These are phyloP conservation scores for Mycena vulgaris DNA, from an alignment of 768 basidiomycete species.

Conservation along the genomic window DNA sequence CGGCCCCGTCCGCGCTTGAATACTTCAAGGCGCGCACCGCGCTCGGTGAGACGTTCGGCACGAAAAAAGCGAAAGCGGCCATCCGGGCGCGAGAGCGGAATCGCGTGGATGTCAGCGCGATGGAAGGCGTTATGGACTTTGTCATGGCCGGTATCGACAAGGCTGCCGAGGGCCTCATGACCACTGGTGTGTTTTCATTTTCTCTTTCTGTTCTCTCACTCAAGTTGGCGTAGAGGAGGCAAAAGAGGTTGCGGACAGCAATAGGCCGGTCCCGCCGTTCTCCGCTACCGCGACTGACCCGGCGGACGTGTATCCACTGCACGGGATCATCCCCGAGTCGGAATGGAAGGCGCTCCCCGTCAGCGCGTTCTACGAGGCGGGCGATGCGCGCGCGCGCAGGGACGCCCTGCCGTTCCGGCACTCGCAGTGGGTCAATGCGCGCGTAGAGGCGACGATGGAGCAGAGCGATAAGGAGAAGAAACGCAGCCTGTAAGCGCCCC, in stretches of 20 bases:
- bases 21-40: constrained; percentile 77
- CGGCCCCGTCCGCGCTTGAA: constrained; percentile 65
- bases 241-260: constrained; percentile 72
- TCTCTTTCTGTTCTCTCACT: constrained; percentile 15
- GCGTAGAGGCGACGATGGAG: constrained; percentile 62
- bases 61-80: constrained; percentile 91
- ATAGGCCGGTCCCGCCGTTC: constrained; percentile 84
- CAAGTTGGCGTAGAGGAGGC: constrained; percentile 68
- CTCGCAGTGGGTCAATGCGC: constrained; percentile 81
- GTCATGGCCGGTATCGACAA: constrained; percentile 88
- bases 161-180: constrained; percentile 78
- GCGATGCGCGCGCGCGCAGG: constrained; percentile 62
- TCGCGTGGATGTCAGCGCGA: constrained; percentile 89
- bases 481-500: constrained; percentile 68
- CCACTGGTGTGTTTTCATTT: constrained; percentile 66
- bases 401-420: constrained; percentile 73
- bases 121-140: constrained; percentile 87
- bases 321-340: constrained; percentile 82
- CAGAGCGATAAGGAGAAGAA: constrained; percentile 70
- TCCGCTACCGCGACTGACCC: constrained; percentile 77
- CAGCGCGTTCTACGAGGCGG: constrained; percentile 67
- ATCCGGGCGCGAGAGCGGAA: constrained; percentile 92
- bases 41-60: constrained; percentile 95
- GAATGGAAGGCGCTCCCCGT: constrained; percentile 85
- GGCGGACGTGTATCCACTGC: constrained; percentile 80